Evolutionary conservation across 257 asterid species (phyloP), one percentile per base, ranked within the genome.

Genomic region (Nicotiana noctiflora): DNA sequence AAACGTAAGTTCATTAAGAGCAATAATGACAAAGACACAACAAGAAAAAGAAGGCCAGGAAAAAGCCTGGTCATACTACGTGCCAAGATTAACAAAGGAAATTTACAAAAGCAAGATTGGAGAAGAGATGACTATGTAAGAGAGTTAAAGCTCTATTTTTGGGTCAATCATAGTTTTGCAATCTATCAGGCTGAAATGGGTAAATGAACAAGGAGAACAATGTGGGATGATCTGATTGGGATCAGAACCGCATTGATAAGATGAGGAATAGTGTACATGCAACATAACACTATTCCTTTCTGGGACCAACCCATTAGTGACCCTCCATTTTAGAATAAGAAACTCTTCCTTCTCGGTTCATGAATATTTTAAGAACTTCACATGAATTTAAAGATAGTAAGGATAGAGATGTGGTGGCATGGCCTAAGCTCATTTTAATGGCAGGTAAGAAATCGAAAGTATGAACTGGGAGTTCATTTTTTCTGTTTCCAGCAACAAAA

Each of bases 1-100:
- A 53, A 27, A 60, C 57, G 29, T 53, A 67, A 59, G 51, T 84
- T 61, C 62, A 64, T 64, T 74, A 74, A 81, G 66, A 64, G 70
- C 19, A 76, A 59, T 49, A 66, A 37, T 51, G 74, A 79, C 65
- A 46, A 40, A 68, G 79, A 63, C 53, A 6, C 18, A 4, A n/a
- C 8, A 18, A 49, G 8, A 74, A 15, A 49, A 74, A 74, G 79
- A 74, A 46, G 79, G 44, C 25, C 40, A 49, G 5, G 61, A 23
- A 57, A 74, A 49, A 74, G 15, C 61, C 61, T 74, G 79, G 61
- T 74, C 61, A 23, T 49, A 44, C 6, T 12, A 70, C 7, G 51
- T 13, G 77, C 77, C 60, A 70, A 70, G 21, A 70, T 21, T 60
- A 10, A 23, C 77, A 70, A 70, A 6, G 21, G 59, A 14, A 70